These are phyloP conservation scores for Pestalotiopsis fici DNA, from an alignment of 2,329 filamentous ascomycete genomes.

Conservation along the genomic window DNA sequence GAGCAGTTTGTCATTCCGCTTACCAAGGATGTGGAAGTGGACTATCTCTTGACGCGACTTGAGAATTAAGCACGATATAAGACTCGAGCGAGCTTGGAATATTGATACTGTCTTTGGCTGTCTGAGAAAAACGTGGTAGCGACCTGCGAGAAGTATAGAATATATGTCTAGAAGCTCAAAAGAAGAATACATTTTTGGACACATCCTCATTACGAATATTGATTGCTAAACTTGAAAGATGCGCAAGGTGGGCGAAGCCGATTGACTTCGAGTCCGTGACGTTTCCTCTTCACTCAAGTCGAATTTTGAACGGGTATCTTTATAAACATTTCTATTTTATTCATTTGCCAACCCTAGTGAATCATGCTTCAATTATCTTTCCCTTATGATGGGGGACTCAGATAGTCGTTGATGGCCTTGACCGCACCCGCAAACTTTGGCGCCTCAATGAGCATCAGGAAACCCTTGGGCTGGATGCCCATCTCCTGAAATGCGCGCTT, in stretches of 20 bases:
- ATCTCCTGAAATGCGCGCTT: constrained; percentile 94
- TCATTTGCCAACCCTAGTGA: background rate
- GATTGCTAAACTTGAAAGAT: too few relatives aligned
- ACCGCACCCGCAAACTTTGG: constrained; percentile 75
- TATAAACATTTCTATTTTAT: background rate
- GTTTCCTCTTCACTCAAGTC: background rate
- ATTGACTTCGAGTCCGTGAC: too few relatives aligned
- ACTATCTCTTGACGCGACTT: constrained; percentile 94
- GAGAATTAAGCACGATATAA: background rate
- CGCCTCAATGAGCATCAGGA: constrained; percentile 85
- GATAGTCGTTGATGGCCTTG: constrained; percentile 73
- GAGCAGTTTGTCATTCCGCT: constrained; percentile 91
- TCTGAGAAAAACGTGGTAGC: too few relatives aligned
- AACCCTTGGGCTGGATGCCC: constrained; percentile 81
- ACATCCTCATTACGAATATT: too few relatives aligned
- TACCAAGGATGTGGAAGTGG: constrained; percentile 98
- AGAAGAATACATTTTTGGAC: background rate
- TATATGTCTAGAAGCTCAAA: background rate
- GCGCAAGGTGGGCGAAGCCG: too few relatives aligned
- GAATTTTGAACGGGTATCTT: background rate
- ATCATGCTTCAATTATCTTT: background rate
- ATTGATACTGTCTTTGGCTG: too few relatives aligned
- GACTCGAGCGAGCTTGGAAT: background rate
- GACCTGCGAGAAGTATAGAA: background rate
- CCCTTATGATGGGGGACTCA: constrained; percentile 53